phyloP scores from a whole-genome alignment of 2,329 filamentous ascomycete species.

The Verticillium albo-atrum region DNA sequence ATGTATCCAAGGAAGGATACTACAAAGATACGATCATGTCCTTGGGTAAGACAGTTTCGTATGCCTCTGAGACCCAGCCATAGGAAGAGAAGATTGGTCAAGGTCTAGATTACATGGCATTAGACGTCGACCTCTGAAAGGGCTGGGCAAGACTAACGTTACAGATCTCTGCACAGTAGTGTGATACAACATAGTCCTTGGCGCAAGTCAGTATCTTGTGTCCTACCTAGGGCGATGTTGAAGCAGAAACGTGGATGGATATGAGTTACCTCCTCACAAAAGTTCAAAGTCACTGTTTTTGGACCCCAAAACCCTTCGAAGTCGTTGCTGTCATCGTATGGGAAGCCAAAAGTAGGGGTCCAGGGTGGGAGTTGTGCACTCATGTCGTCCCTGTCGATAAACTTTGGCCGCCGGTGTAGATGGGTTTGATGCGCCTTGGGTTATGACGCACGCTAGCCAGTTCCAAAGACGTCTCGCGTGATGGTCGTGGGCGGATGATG shows the following conservation, averaged over 20 bases:
- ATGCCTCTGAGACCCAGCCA: conserved; percentile 74
- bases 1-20: conserved; percentile 54
- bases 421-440: not conserved
- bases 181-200: conserved; percentile 63
- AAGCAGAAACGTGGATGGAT: not conserved
- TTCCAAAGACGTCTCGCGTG: not conserved
- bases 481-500: too few relatives aligned
- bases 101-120: conserved; percentile 41
- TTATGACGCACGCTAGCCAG: not conserved
- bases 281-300: conserved; percentile 70
- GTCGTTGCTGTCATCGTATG: conserved; percentile 8
- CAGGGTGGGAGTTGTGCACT: not conserved
- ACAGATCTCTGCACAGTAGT: conserved; percentile 72
- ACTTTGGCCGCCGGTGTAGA: not conserved
- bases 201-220: not conserved
- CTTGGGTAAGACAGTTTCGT: conserved; percentile 64
- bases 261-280: conserved; percentile 66
- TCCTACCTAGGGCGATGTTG: not conserved
- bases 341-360: not conserved
- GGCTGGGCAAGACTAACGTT: conserved; percentile 37
- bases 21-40: conserved; percentile 72
- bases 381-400: not conserved
- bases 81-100: conserved; percentile 81
- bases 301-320: conserved; percentile 59
- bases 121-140: not conserved